Evolutionary conservation across 73 alveolate species (phyloP), one percentile per base, ranked within the genome.

Genomic region (Uronychia setigera): DNA sequence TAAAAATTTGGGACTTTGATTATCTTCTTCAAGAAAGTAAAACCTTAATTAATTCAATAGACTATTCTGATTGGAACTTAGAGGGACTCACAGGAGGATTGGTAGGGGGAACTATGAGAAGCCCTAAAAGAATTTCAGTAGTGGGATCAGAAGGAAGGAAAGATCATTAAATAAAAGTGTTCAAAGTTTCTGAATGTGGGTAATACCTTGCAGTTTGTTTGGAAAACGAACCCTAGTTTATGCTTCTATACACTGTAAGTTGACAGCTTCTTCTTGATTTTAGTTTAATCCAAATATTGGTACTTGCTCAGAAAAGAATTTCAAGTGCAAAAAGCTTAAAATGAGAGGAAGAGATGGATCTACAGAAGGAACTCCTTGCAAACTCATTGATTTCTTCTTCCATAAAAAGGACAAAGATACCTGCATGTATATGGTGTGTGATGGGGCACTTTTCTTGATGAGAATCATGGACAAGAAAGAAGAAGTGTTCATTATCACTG

Each of bases 1-100:
- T 89, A 26, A 89, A 89, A 74, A 76, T 89, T 29, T 89, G 95
- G 95, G 87, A 84, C 78, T 89, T 83, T 83, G 58, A 83, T 25
- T 35, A 81, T 46, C 87, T 89, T 11, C 81, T 84, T 1, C 87
- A 83, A 77, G 91, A 74, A 77, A 75, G 77, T 33, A 46, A 27
- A 26, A 5, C 33, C 11, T n/a, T n/a, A n/a, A n/a, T 11, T 31
- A 27, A 28, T 27, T 32, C 27, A 26, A 1, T n/a, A n/a, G 60
- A 77, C 5, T 59, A 33, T 31, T 32, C 60, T 31, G 84, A 75
- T 35, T 83, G 77, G 87, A 34, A 26, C 77, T 33, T 31, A 27
- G 81, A 59, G 33, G 92, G 89, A 28, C 86, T 85, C 30, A 77
- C 87, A 27, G 85, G 88, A 33, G 95, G 95, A 31, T 33, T 57